phyloP scores from a whole-genome alignment of 2,329 filamentous ascomycete species.

The Colletotrichum magnum region DNA sequence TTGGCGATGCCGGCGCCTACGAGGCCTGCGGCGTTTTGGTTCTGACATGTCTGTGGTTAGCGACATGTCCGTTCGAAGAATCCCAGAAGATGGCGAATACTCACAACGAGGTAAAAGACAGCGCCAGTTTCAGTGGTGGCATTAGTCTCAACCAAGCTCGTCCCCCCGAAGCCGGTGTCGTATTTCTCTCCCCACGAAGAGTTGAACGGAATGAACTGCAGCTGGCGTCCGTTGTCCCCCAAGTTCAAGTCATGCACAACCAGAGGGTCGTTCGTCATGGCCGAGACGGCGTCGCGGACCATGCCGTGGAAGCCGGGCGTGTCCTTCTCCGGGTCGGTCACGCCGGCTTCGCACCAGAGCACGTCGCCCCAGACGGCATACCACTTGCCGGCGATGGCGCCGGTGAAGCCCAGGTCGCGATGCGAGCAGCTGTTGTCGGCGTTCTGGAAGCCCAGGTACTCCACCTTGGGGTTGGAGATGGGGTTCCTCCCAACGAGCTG shows the following conservation, averaged over 20 bases:
- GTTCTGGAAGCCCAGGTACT: conserved; percentile 53
- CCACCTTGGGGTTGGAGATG: conserved; percentile 47
- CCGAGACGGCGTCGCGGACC: conserved; percentile 55
- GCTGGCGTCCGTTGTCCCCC: conserved; percentile 51
- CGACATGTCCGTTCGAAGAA: too few relatives aligned
- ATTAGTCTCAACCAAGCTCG: conserved; percentile 54
- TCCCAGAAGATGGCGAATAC: conserved; percentile 10
- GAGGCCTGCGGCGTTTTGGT: conserved; percentile 51
- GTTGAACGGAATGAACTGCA: conserved; percentile 54
- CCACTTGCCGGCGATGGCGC: conserved; percentile 53
- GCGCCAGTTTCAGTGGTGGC: conserved; percentile 46
- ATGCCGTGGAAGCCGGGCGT: conserved; percentile 55
- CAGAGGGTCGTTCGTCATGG: conserved; percentile 52
- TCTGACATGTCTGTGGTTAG: rapidly evolving
- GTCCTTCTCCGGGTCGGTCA: conserved; percentile 49
- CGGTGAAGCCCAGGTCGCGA: conserved; percentile 55
- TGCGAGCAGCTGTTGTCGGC: conserved; percentile 55
- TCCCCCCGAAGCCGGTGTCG: conserved; percentile 55
- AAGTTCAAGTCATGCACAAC: conserved; percentile 54
- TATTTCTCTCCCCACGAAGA: conserved; percentile 54
- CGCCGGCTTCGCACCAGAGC: conserved; percentile 52
- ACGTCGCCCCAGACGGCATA: conserved; percentile 55
- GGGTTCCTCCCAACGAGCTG: conserved; percentile 53
- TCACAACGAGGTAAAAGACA: conserved; percentile 55
- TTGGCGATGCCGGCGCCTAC: conserved; percentile 54